Evolutionary conservation across 2,329 filamentous ascomycete genomes (phyloP), one percentile per base, ranked within the genome.

Genomic region (Pseudogymnoascus sp.): DNA sequence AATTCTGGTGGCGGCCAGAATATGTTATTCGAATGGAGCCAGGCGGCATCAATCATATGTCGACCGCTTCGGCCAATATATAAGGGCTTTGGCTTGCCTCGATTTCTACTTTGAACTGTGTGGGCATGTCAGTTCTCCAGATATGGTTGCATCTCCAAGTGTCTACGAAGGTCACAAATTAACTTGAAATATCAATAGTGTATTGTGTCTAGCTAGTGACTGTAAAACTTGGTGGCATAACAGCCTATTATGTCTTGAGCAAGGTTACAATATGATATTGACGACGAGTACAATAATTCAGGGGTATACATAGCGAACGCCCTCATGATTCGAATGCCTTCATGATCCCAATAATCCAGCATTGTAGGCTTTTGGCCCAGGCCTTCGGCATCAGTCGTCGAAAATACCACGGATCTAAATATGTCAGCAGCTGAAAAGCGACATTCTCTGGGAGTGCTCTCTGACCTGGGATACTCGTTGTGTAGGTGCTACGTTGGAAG

Each of bases 391-490:
- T 66, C 60, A 68, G 62, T 69, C 68, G 59, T 72, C 71, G 47
- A 73, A 71, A 22, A 73, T 61, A 22, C 70, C 70, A 41, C 64
- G 67, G 39, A 72, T 63, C 71, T 72, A 60, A 14, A 18, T 14
- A 25, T 16, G 47, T 72, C 64, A 72, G 66, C 60, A 58, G 33
- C n/a, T 20, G 11, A 36, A 36, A 8, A 35, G 33, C 6, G 22
- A 75, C 28, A 35, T 8, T 33, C 11, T 28, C 39, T 16, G 54
- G n/a, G 36, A n/a, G 62, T 77, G 70, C 58, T 72, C 75, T 58
- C 33, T 58, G 63, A 87, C 86, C 69, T 92, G 83, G 18, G 87
- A 88, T 30, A 92, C 76, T 60, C 83, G 82, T 71, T 93, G 89
- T 2, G 89, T 92, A 20, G 89, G 88, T 65, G 88, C 86, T 60